Evolutionary conservation across 2,329 filamentous ascomycete species (phyloP).

Genomic region (Aspergillus fumigatus): DNA sequence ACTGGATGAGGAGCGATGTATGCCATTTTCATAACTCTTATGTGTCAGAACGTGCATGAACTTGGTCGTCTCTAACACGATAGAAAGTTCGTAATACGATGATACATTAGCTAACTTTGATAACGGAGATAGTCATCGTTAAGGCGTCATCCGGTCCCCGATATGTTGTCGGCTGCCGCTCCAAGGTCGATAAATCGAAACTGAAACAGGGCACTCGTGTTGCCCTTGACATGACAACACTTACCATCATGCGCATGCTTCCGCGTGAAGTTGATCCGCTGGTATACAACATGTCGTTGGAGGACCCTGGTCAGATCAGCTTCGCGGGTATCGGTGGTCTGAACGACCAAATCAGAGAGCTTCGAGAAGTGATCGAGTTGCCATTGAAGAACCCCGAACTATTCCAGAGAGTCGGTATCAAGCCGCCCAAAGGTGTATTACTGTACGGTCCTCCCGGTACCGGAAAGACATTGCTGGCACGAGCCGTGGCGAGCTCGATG

Average conservation of each 20-base stretch:
- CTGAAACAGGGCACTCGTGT: constrained; percentile 98
- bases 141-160: constrained; percentile 95
- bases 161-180: constrained; percentile 97
- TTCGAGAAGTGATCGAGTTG: constrained; percentile 95
- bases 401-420: constrained; percentile 95
- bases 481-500: constrained; percentile 90
- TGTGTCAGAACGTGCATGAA: not conserved
- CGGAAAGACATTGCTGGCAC: constrained; percentile 89
- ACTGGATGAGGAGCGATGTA: constrained; percentile 97
- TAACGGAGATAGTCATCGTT: constrained; percentile 70
- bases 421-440: constrained; percentile 94
- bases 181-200: constrained; percentile 95
- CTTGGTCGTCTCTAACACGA: not conserved
- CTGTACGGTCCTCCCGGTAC: constrained; percentile 95
- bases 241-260: constrained; percentile 99
- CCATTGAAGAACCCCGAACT: constrained; percentile 98
- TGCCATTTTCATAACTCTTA: constrained; percentile 32
- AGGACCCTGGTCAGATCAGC: constrained; percentile 95
- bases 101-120: constrained; percentile 15
- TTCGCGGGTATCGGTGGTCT: constrained; percentile 96
- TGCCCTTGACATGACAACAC: constrained; percentile 96
- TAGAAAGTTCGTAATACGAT: not conserved
- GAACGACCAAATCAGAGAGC: constrained; percentile 96
- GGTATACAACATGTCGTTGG: constrained; percentile 99
- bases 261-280: constrained; percentile 96